A percentile compares a stretch with the other conserved stretches of the same genome.
phyloP scores from a whole-genome alignment of 805 yeast genomes.

The Kluyveromyces dobzhanskii region DNA sequence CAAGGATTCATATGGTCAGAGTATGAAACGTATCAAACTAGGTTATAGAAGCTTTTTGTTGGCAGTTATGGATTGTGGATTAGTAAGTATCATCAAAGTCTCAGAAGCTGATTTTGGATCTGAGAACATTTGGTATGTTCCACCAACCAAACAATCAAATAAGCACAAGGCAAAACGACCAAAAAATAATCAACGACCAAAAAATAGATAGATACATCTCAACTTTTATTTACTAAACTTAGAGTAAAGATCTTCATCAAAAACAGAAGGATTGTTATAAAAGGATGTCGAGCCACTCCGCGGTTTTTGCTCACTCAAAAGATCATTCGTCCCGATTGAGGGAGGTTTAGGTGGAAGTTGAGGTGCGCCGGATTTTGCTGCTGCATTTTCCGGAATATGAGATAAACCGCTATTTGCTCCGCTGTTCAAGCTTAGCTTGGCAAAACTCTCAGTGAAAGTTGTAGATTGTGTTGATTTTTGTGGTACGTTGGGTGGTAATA shows the following conservation, averaged over 20 bases:
- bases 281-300: conserved; percentile 31
- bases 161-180: not conserved
- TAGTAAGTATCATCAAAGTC: conserved; percentile 55
- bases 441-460: not conserved
- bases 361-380: conserved; percentile 5
- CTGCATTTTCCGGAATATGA: not conserved
- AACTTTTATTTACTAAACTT: conserved; percentile 18
- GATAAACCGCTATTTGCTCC: not conserved
- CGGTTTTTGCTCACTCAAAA: conserved; percentile 5
- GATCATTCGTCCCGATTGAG: conserved; percentile 6
- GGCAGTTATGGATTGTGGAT: conserved; percentile 72
- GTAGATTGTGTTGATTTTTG: not conserved
- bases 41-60: conserved; percentile 46
- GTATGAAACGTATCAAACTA: conserved; percentile 34
- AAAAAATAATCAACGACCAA: not conserved
- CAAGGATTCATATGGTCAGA: conserved; percentile 24
- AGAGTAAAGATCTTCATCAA: conserved; percentile 40
- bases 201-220: not conserved
- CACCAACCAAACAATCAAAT: conserved; percentile 6
- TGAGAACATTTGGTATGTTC: conserved; percentile 28
- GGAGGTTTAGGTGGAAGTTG: conserved; percentile 20
- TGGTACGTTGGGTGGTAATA: not conserved
- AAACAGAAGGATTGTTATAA: conserved; percentile 44
- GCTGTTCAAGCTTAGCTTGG: not conserved
- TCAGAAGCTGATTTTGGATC: conserved; percentile 41